Conservation (phyloP, 2,329 filamentous ascomycete species). For the Stagonosporopsis tanaceti region DNA sequence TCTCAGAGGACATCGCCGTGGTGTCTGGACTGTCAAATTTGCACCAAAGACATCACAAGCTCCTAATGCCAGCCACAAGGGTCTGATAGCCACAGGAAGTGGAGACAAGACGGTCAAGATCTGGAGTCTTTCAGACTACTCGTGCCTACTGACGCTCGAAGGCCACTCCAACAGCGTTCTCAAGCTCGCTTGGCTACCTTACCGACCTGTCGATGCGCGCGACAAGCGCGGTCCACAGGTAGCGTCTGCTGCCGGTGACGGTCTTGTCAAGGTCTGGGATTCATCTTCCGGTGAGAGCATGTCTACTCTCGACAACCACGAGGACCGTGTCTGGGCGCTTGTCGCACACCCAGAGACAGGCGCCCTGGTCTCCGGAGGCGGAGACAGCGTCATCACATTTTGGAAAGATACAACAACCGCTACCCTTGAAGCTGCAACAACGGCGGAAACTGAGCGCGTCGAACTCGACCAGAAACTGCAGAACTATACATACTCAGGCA, state of each 20-base stretch:
- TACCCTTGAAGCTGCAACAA: slow-evolving; percentile 77
- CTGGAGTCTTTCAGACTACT: slow-evolving; percentile 93
- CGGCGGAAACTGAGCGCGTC: slow-evolving; percentile 78
- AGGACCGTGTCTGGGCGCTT: slow-evolving; percentile 92
- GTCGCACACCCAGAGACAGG: slow-evolving; percentile 70
- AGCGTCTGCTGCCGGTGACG: slow-evolving; percentile 89
- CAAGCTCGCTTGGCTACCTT: slow-evolving; percentile 87
- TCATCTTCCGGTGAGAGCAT: slow-evolving; percentile 83
- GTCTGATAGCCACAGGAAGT: slow-evolving; percentile 86
- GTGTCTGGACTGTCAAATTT: slow-evolving; percentile 95
- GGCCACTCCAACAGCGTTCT: slow-evolving; percentile 95
- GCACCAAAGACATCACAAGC: slow-evolving; percentile 77
- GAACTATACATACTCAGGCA: slow-evolving; percentile 87
- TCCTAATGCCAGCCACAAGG: slow-evolving; percentile 69
- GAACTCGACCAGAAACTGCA: slow-evolving; percentile 95
- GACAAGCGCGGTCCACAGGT: slow-evolving; percentile 72
- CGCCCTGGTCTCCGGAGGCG: slow-evolving; percentile 86
- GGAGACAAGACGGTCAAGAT: slow-evolving; percentile 96
- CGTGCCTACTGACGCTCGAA: slow-evolving; percentile 91
- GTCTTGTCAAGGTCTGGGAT: slow-evolving; percentile 96
- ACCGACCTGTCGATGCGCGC: slow-evolving; percentile 49
- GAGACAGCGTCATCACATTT: slow-evolving; percentile 91
- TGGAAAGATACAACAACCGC: slow-evolving; percentile 91
- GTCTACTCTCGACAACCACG: slow-evolving; percentile 94
- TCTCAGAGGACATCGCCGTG: slow-evolving; percentile 88